Conservation (phyloP, 2,329 filamentous ascomycete species). For the Chrysoporthe austroafricana region DNA sequence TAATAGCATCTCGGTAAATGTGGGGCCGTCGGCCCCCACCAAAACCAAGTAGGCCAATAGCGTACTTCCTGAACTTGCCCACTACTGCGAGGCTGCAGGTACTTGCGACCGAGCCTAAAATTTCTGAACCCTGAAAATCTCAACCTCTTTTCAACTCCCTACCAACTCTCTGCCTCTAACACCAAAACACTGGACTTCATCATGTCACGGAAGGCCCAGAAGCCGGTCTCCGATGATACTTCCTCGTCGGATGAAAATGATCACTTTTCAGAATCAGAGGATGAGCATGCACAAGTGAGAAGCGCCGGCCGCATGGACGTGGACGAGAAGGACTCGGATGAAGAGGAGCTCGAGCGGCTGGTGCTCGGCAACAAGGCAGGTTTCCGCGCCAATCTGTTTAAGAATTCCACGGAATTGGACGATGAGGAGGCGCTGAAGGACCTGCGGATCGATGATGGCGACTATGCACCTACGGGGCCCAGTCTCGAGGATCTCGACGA, state of each 20-base stretch:
- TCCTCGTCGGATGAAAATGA: conserved; percentile 35
- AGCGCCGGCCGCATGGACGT: conserved; percentile 36
- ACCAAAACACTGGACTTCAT: background rate
- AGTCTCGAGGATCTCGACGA: conserved; percentile 62
- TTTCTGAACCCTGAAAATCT: conserved; percentile 21
- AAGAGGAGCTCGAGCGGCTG: conserved; percentile 83
- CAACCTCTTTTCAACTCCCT: background rate
- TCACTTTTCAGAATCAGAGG: conserved; percentile 24
- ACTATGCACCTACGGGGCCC: conserved; percentile 28
- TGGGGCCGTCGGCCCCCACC: background rate
- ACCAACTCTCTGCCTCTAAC: background rate
- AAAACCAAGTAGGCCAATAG: conserved; percentile 12
- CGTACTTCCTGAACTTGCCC: background rate
- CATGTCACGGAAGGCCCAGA: conserved; percentile 28
- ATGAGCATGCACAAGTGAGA: conserved; percentile 32
- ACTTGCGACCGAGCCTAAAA: conserved; percentile 20
- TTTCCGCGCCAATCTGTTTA: conserved; percentile 75
- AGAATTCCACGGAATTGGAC: conserved; percentile 47
- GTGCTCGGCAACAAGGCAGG: conserved; percentile 87
- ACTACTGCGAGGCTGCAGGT: conserved; percentile 25
- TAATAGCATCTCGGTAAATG: background rate
- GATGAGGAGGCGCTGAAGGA: conserved; percentile 43
- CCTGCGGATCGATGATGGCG: conserved; percentile 36
- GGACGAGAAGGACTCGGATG: conserved; percentile 76
- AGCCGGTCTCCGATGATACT: conserved; percentile 31